Evolutionary conservation across 805 yeast species (phyloP).

Genomic region (Candida nonsorbophila): DNA sequence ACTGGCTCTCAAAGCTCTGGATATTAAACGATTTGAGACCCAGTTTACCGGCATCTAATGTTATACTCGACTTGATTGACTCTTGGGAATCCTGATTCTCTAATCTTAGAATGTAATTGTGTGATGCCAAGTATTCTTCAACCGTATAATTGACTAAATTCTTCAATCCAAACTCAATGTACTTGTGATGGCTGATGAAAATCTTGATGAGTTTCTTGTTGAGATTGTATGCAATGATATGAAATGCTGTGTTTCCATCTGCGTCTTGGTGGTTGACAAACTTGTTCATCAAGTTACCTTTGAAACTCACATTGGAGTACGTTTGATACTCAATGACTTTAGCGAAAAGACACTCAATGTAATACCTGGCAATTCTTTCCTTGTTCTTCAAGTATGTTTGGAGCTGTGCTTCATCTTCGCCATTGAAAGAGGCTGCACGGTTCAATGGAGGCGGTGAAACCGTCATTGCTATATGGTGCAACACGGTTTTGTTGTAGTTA

Average conservation of each 20-base stretch:
- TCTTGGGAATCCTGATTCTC: slow-evolving; percentile 11
- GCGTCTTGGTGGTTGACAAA: slow-evolving; percentile 84
- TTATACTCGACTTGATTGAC: slow-evolving; percentile 5
- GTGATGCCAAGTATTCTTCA: slow-evolving; percentile 36
- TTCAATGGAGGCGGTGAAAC: slow-evolving; percentile 11
- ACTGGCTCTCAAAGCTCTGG: slow-evolving; percentile 32
- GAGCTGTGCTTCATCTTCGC: slow-evolving; percentile 8
- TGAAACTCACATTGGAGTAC: slow-evolving; percentile 8
- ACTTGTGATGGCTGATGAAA: slow-evolving; percentile 79
- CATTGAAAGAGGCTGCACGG: slow-evolving; percentile 6
- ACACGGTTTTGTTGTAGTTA: slow-evolving; percentile 32
- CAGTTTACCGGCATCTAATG: background rate
- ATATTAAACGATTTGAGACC: slow-evolving; percentile 9
- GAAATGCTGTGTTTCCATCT: slow-evolving; percentile 93
- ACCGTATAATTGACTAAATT: slow-evolving; percentile 42
- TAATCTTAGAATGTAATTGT: slow-evolving; percentile 21
- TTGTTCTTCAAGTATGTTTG: slow-evolving; percentile 18
- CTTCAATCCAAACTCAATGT: slow-evolving; percentile 39
- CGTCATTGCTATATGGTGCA: slow-evolving; percentile 35
- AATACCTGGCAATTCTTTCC: slow-evolving; percentile 33
- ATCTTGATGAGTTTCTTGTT: slow-evolving; percentile 72
- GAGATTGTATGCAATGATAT: slow-evolving; percentile 79
- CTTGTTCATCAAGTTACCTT: slow-evolving; percentile 20
- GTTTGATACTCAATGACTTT: slow-evolving; percentile 27
- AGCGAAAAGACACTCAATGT: slow-evolving; percentile 31